Conservation (phyloP, 352 stramenopile genomes). For the Globisporangium uncinulatum region DNA sequence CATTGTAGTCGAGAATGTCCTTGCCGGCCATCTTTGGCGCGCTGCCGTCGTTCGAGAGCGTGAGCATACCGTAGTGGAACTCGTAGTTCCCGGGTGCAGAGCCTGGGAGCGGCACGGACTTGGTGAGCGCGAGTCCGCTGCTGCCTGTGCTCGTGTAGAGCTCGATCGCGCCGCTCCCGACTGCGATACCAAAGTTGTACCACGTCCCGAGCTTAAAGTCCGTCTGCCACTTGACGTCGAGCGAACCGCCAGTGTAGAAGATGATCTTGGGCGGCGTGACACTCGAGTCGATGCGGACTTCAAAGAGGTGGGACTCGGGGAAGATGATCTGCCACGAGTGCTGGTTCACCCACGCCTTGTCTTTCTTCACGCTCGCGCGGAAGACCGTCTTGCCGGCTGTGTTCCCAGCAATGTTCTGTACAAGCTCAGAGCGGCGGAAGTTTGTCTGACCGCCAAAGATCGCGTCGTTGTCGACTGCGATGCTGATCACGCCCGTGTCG, state of each 20-base stretch:
- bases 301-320: slow-evolving; percentile 45
- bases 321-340: slow-evolving; percentile 59
- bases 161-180: slow-evolving; percentile 27
- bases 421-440: slow-evolving; percentile 63
- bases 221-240: slow-evolving; percentile 41
- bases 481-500: slow-evolving; percentile 54
- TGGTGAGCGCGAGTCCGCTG: slow-evolving; percentile 32
- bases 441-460: slow-evolving; percentile 51
- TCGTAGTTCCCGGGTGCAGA: slow-evolving; percentile 33
- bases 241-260: slow-evolving; percentile 38
- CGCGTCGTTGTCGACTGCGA: slow-evolving; percentile 39
- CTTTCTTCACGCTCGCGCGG: slow-evolving; percentile 48
- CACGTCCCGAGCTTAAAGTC: slow-evolving; percentile 41
- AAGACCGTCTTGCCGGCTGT: slow-evolving; percentile 48
- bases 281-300: slow-evolving; percentile 45
- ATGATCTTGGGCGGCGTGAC: slow-evolving; percentile 37
- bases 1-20: slow-evolving; percentile 62
- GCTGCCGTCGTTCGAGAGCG: slow-evolving; percentile 54
- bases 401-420: slow-evolving; percentile 44
- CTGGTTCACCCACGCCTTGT: slow-evolving; percentile 39
- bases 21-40: slow-evolving; percentile 38
- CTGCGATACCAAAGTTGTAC: slow-evolving; percentile 65
- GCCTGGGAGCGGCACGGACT: slow-evolving; percentile 24
- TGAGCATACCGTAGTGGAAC: slow-evolving; percentile 64
- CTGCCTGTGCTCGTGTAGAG: slow-evolving; percentile 55